phyloP scores from a whole-genome alignment of 2,329 filamentous ascomycete species.

The Clonostachys byssicola region DNA sequence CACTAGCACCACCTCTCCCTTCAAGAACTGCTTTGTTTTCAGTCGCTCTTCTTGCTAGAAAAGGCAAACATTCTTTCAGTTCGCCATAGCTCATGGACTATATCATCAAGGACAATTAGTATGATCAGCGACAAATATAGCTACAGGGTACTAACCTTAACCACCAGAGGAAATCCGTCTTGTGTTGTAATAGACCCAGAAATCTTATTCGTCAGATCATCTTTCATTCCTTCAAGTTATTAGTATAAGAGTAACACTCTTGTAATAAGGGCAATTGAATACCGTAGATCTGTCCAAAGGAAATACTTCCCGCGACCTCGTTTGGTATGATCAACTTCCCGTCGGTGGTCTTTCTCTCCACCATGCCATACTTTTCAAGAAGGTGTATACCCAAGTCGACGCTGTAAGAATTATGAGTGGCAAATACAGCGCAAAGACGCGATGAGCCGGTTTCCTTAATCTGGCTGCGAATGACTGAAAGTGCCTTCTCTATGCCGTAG shows the following conservation, averaged over 20 bases:
- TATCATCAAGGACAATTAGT: background rate
- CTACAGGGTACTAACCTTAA: constrained; percentile 5
- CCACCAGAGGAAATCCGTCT: constrained; percentile 6
- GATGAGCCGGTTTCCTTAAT: constrained; percentile 3
- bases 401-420: background rate
- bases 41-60: background rate
- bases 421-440: constrained; percentile 5
- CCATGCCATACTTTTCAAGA: background rate
- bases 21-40: background rate
- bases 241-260: background rate
- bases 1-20: background rate
- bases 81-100: constrained; percentile 1
- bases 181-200: constrained; percentile 5
- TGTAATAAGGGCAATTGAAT: too few species aligned
- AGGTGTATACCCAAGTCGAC: background rate
- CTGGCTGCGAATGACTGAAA: constrained; percentile 8
- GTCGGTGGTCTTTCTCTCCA: background rate
- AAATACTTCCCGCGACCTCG: constrained; percentile 1
- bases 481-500: constrained; percentile 20
- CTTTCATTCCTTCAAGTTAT: constrained; percentile 6
- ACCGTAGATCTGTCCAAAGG: background rate
- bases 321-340: background rate
- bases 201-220: constrained; percentile 10
- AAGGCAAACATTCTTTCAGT: background rate
- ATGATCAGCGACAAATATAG: too few species aligned